Evolutionary conservation across 2,329 filamentous ascomycete genomes (phyloP).

Genomic region (Aspergillus fructus): DNA sequence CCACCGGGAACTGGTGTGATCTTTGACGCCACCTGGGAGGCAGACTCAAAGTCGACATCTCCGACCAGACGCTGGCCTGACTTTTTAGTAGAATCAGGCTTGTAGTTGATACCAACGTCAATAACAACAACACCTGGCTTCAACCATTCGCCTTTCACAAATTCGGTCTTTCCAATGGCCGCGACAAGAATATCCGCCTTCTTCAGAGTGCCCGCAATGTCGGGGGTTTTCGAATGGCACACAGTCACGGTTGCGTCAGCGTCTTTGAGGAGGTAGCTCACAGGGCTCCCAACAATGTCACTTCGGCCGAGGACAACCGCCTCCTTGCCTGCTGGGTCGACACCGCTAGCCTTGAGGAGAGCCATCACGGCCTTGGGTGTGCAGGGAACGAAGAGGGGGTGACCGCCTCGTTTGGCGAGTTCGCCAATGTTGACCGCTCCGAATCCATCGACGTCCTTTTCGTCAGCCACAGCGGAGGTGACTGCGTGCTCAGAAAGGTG

Average conservation of each 20-base stretch:
- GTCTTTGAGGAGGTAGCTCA: conserved; percentile 92
- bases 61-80: conserved; percentile 89
- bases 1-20: conserved; percentile 97
- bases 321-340: conserved; percentile 83
- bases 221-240: conserved; percentile 84
- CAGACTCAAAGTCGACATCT: conserved; percentile 89
- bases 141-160: conserved; percentile 92
- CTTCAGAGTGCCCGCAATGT: conserved; percentile 72
- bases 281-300: conserved; percentile 95
- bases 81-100: conserved; percentile 85
- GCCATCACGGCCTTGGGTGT: conserved; percentile 98
- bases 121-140: conserved; percentile 95
- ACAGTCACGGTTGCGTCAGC: conserved; percentile 95
- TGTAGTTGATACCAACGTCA: conserved; percentile 96
- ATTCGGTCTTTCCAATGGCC: conserved; percentile 82
- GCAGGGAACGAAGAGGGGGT: conserved; percentile 87
- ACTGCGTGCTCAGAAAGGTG: conserved; percentile 88
- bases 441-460: conserved; percentile 98
- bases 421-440: conserved; percentile 93
- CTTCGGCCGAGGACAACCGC: conserved; percentile 93
- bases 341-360: conserved; percentile 76
- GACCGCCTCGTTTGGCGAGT: conserved; percentile 89
- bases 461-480: conserved; percentile 84
- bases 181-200: conserved; percentile 86
- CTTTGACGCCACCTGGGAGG: conserved; percentile 78